phyloP scores from a whole-genome alignment of 2,329 filamentous ascomycete species.

The Aspergillus caelatus region DNA sequence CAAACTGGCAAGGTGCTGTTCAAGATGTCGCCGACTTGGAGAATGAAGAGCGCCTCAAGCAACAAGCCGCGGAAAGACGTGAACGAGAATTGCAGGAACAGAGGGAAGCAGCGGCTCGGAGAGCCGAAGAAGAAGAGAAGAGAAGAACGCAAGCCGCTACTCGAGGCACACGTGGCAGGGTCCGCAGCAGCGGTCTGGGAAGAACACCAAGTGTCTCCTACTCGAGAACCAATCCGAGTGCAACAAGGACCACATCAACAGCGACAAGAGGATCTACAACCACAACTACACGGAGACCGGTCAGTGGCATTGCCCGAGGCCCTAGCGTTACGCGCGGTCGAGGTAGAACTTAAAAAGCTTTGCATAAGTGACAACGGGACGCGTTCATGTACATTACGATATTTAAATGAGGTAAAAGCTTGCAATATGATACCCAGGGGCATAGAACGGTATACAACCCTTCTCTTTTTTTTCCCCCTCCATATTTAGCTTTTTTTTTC shows the following conservation, averaged over 20 bases:
- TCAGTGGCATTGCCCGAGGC: constrained; percentile 44
- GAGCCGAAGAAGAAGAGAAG: constrained; percentile 53
- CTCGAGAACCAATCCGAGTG: constrained; percentile 26
- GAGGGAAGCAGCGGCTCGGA: constrained; percentile 66
- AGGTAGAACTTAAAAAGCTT: constrained; percentile 28
- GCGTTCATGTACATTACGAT: constrained; percentile 22
- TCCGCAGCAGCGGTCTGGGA: constrained; percentile 37
- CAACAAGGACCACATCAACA: constrained; percentile 33
- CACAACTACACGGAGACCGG: constrained; percentile 39
- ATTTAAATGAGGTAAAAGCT: constrained; percentile 5
- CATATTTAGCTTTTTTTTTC: not conserved
- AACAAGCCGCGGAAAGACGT: constrained; percentile 75
- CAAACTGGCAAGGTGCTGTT: constrained; percentile 84
- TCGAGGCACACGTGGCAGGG: constrained; percentile 38
- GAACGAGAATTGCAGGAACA: constrained; percentile 78
- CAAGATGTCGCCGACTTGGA: constrained; percentile 87
- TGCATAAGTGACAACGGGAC: not conserved
- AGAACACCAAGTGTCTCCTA: constrained; percentile 40
- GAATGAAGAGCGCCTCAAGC: constrained; percentile 71
- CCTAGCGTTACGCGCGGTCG: constrained; percentile 39
- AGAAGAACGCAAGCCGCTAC: constrained; percentile 39
- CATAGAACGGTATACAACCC: not conserved
- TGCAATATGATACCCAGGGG: constrained; percentile 8
- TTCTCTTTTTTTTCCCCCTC: not conserved
- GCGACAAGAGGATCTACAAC: constrained; percentile 33